A percentile compares a stretch with the other conserved stretches of the same genome.
phyloP scores from a whole-genome alignment of 2,329 filamentous ascomycete genomes.

The Cadophora malorum region DNA sequence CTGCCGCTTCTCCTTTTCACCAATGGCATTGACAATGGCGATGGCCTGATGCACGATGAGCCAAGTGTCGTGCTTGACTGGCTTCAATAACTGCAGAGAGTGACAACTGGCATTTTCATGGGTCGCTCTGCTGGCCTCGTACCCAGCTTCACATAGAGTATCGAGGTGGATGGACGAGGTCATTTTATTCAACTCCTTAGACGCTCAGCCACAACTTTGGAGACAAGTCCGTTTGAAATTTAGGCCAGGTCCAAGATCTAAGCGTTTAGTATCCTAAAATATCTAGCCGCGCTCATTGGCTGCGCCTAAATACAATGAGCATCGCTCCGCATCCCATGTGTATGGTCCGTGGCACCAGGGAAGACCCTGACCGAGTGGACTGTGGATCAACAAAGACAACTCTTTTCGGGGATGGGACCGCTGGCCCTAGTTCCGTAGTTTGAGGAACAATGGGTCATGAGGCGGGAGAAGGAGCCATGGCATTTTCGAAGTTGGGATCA shows the following conservation, averaged over 20 bases:
- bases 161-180: constrained; percentile 6
- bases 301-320: background rate
- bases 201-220: constrained; percentile 8
- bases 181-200: background rate
- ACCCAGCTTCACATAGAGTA: constrained; percentile 6
- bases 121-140: constrained; percentile 1
- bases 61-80: background rate
- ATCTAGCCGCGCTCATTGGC: background rate
- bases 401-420: background rate
- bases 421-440: background rate
- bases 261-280: constrained; percentile 14
- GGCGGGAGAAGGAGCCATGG: constrained; percentile 15
- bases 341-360: constrained; percentile 13
- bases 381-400: constrained; percentile 7
- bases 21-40: background rate
- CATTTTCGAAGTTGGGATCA: constrained; percentile 15
- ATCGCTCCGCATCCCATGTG: constrained; percentile 9
- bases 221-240: background rate
- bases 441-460: constrained; percentile 14
- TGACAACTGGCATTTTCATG: background rate
- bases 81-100: background rate
- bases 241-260: background rate
- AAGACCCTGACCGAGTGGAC: constrained; percentile 5
- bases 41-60: background rate
- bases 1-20: background rate